Percentiles rank a stretch among this genome's conserved stretches.
These are phyloP conservation scores for Fusarium nematophilum DNA, from an alignment of 2,329 filamentous ascomycete species.

Conservation along the genomic window DNA sequence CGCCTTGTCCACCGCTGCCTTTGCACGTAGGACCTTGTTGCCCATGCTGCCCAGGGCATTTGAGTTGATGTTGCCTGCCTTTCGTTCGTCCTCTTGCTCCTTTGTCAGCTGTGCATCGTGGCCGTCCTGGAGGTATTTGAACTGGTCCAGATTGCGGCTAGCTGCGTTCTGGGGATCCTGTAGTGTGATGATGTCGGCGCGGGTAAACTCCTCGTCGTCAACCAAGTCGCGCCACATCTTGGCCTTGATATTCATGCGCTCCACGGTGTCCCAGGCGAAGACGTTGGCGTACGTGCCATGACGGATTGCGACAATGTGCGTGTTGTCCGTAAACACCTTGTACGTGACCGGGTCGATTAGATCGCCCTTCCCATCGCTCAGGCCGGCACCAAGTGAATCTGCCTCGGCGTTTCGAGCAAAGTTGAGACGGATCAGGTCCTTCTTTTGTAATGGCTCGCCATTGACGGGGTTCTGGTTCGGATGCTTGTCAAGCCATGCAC, in stretches of 20 bases:
- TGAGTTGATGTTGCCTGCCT: slow-evolving; percentile 78
- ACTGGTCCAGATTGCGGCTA: slow-evolving; percentile 83
- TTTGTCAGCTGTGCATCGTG: slow-evolving; percentile 74
- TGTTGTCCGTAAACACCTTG: slow-evolving; percentile 98
- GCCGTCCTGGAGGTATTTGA: slow-evolving; percentile 90
- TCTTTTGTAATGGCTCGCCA: slow-evolving; percentile 79
- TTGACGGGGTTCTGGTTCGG: slow-evolving; percentile 87
- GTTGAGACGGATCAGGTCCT: slow-evolving; percentile 89
- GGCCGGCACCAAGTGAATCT: slow-evolving; percentile 59
- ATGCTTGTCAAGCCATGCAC: slow-evolving; percentile 94
- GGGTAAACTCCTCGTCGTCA: slow-evolving; percentile 85
- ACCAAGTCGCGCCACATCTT: slow-evolving; percentile 96
- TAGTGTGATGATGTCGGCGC: slow-evolving; percentile 93
- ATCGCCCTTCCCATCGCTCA: slow-evolving; percentile 73
- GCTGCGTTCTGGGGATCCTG: slow-evolving; percentile 95
- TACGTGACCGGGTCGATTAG: slow-evolving; percentile 97
- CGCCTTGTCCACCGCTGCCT: slow-evolving; percentile 92
- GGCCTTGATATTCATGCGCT: slow-evolving; percentile 94
- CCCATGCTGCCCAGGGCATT: slow-evolving; percentile 81
- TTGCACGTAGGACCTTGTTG: slow-evolving; percentile 89
- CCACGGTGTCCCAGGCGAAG: slow-evolving; percentile 95
- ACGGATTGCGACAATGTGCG: slow-evolving; percentile 89
- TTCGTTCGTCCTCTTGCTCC: slow-evolving; percentile 75
- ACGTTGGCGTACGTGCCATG: slow-evolving; percentile 90
- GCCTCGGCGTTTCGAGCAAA: slow-evolving; percentile 90